Percentiles rank a stretch among this genome's conserved stretches.
Evolutionary conservation across 2,329 filamentous ascomycete genomes (phyloP).

Genomic region (Aspergillus fumigatus): DNA sequence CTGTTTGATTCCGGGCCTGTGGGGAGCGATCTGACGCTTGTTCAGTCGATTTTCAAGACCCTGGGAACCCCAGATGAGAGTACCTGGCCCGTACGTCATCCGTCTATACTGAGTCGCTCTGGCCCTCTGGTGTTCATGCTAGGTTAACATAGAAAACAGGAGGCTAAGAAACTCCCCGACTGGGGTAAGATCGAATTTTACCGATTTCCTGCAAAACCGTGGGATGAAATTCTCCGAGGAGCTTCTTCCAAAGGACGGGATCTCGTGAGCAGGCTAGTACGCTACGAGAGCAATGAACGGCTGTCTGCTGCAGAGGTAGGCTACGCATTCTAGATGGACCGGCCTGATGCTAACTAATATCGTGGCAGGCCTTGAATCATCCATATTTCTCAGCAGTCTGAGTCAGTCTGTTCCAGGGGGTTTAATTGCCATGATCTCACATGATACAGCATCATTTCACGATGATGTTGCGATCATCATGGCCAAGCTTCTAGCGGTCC

Average conservation of each 20-base stretch:
- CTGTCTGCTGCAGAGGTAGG: conserved; percentile 61
- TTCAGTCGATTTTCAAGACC: conserved; percentile 87
- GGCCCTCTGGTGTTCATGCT: not conserved
- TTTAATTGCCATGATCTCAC: not conserved
- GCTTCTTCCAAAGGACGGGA: conserved; percentile 57
- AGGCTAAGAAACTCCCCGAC: conserved; percentile 60
- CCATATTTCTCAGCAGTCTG: conserved; percentile 28
- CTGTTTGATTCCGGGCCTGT: conserved; percentile 86
- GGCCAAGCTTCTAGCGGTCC: not conserved
- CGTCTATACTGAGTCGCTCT: not conserved
- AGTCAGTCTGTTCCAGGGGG: not conserved
- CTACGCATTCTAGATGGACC: not conserved
- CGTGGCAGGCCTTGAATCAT: conserved; percentile 33
- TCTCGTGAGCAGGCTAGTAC: conserved; percentile 64
- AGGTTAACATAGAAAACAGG: conserved; percentile 21
- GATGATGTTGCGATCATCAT: not conserved
- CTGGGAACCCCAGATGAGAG: conserved; percentile 78
- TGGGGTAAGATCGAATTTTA: conserved; percentile 84
- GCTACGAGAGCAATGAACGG: conserved; percentile 66
- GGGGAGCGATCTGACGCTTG: conserved; percentile 85
- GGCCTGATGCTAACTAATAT: conserved; percentile 4
- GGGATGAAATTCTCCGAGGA: conserved; percentile 65
- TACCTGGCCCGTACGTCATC: conserved; percentile 67
- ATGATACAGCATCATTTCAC: not conserved
- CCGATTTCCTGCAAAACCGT: conserved; percentile 62